Conservation (phyloP, 306 rosid genomes). For the Pterocarpus santalinus region DNA sequence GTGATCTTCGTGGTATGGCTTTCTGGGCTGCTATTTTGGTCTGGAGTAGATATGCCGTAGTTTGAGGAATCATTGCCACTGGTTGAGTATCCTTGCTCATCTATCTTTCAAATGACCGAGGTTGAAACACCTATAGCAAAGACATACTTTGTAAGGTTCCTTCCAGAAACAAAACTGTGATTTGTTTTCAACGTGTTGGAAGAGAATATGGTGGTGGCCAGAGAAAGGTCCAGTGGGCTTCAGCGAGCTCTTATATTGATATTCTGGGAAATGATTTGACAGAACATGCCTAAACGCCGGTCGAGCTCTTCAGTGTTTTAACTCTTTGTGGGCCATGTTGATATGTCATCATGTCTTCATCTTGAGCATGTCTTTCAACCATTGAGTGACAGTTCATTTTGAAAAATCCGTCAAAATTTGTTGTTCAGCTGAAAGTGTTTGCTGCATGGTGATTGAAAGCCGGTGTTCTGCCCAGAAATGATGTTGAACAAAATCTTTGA, state of each 20-base stretch:
- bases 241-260: constrained; percentile 44
- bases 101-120: too few relatives aligned
- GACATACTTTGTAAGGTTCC: background rate
- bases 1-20: constrained; percentile 55
- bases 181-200: constrained; percentile 52
- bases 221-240: constrained; percentile 46
- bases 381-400: constrained; percentile 28
- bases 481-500: constrained; percentile 40
- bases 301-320: constrained; percentile 44
- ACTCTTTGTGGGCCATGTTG: constrained; percentile 53
- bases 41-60: constrained; percentile 46
- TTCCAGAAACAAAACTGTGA: constrained; percentile 47
- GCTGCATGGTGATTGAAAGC: constrained; percentile 28
- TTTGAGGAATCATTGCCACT: constrained; percentile 27
- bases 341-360: constrained; percentile 47
- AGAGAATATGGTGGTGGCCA: constrained; percentile 36
- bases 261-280: constrained; percentile 40
- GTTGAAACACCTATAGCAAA: too few relatives aligned
- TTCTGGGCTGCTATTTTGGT: constrained; percentile 53
- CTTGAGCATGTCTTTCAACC: constrained; percentile 51
- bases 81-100: too few relatives aligned
- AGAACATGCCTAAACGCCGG: constrained; percentile 39
- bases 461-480: constrained; percentile 44
- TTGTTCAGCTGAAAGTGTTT: constrained; percentile 46
- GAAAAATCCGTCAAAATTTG: constrained; percentile 43